A percentile compares a stretch with the other conserved stretches of the same genome.
These are phyloP conservation scores for Arthonia radiata DNA, from an alignment of 495 filamentous ascomycete species.

Conservation along the genomic window DNA sequence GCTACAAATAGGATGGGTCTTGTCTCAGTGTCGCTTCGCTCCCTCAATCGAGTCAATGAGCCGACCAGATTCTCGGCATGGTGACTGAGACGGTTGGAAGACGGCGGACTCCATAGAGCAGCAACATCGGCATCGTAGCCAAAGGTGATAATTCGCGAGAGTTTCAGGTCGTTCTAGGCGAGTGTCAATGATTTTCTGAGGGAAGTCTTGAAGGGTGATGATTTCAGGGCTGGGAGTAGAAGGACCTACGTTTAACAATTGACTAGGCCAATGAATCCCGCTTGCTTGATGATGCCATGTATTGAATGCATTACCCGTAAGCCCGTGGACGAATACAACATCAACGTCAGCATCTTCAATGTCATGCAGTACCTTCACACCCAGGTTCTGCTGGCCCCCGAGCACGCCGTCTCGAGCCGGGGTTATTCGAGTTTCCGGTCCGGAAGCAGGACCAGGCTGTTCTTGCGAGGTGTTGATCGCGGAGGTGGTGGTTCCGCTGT, in stretches of 20 bases:
- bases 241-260: constrained; percentile 32
- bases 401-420: too few species aligned
- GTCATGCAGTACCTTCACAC: too few species aligned
- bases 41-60: constrained; percentile 29
- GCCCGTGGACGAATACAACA: constrained; percentile 38
- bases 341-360: constrained; percentile 6
- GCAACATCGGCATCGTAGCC: constrained; percentile 68
- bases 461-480: too few species aligned
- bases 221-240: constrained; percentile 55
- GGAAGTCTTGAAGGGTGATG: constrained; percentile 46
- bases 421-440: too few species aligned
- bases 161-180: constrained; percentile 29
- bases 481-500: too few species aligned
- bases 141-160: constrained; percentile 55
- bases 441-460: too few species aligned
- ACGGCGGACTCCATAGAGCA: constrained; percentile 28
- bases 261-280: too few species aligned
- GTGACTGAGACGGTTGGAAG: constrained; percentile 54
- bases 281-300: constrained; percentile 47
- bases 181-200: too few species aligned
- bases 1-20: constrained; percentile 68
- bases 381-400: too few species aligned
- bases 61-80: constrained; percentile 65
- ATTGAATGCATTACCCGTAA: constrained; percentile 51
- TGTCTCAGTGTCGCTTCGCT: constrained; percentile 25